Percentiles rank a stretch among this genome's conserved stretches.
Evolutionary conservation across 108 stramenopile species (phyloP).

Genomic region (Skeletonema costatum): DNA sequence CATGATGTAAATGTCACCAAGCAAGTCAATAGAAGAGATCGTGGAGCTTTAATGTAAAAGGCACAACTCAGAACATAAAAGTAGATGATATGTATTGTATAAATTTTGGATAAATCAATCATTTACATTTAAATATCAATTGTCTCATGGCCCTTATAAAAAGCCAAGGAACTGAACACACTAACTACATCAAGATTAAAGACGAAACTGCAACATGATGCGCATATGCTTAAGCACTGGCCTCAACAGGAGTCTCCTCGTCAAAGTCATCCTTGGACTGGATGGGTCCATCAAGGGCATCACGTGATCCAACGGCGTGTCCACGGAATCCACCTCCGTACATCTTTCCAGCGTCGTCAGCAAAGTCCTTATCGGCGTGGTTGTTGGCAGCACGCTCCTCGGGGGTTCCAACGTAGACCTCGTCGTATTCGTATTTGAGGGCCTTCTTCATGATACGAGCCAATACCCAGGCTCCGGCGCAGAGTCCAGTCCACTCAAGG

Average conservation of each 20-base stretch:
- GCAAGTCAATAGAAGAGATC: no score
- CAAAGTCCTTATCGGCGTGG: constrained; percentile 34
- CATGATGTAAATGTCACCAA: no score
- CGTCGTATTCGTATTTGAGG: constrained; percentile 60
- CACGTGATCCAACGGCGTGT: constrained; percentile 32
- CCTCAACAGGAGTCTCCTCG: neutral
- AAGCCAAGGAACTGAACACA: neutral
- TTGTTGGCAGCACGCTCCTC: constrained; percentile 63
- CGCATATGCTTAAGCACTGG: neutral
- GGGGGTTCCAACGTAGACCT: constrained; percentile 73
- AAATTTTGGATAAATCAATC: neutral
- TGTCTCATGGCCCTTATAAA: neutral
- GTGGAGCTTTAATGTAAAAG: no score
- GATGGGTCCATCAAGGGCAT: constrained; percentile 38
- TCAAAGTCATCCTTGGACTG: constrained; percentile 20
- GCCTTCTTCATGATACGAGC: constrained; percentile 55
- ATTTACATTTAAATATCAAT: neutral
- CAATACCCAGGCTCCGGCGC: constrained; percentile 65
- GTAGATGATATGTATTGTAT: no score
- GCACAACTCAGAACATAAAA: no score
- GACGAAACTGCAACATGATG: neutral
- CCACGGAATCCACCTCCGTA: constrained; percentile 35
- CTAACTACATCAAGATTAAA: no score
- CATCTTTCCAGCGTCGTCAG: constrained; percentile 22
- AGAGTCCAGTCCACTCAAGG: constrained; percentile 68